Conservation (phyloP, 2,329 filamentous ascomycete species). For the Furcasterigmium sp. region DNA sequence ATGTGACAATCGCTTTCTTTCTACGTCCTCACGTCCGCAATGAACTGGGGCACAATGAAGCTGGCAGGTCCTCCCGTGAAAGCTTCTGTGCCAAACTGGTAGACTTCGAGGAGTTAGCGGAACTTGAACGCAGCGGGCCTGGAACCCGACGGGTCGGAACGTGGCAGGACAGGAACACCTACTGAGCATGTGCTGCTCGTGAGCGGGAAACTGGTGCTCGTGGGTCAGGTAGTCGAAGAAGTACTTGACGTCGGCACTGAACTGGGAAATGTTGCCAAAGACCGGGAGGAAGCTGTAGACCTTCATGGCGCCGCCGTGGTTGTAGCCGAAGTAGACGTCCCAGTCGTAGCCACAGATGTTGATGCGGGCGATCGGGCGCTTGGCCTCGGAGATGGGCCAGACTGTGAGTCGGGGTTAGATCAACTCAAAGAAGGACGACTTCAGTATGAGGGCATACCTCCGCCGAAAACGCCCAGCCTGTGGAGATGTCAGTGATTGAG, state of each 20-base stretch:
- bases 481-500: background rate
- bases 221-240: constrained; percentile 47
- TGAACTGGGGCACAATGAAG: constrained; percentile 14
- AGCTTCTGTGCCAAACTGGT: constrained; percentile 17
- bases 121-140: too few species aligned
- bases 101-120: constrained; percentile 10
- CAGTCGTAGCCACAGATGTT: constrained; percentile 27
- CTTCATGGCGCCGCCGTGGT: constrained; percentile 39
- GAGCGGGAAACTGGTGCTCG: constrained; percentile 32
- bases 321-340: constrained; percentile 50
- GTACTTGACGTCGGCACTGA: constrained; percentile 45
- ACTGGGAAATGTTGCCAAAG: constrained; percentile 34
- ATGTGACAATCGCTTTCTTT: too few species aligned
- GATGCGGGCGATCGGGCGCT: constrained; percentile 10
- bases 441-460: constrained; percentile 14
- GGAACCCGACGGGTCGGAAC: too few species aligned
- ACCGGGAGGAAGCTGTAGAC: constrained; percentile 44
- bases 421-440: background rate
- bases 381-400: constrained; percentile 28
- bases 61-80: constrained; percentile 17
- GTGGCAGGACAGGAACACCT: background rate
- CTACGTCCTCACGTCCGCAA: constrained; percentile 11
- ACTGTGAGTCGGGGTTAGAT: constrained; percentile 31
- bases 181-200: constrained; percentile 18
- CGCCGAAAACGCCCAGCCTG: background rate